Conservation (phyloP, 2,329 filamentous ascomycete genomes). For the Aureobasidium sp. region DNA sequence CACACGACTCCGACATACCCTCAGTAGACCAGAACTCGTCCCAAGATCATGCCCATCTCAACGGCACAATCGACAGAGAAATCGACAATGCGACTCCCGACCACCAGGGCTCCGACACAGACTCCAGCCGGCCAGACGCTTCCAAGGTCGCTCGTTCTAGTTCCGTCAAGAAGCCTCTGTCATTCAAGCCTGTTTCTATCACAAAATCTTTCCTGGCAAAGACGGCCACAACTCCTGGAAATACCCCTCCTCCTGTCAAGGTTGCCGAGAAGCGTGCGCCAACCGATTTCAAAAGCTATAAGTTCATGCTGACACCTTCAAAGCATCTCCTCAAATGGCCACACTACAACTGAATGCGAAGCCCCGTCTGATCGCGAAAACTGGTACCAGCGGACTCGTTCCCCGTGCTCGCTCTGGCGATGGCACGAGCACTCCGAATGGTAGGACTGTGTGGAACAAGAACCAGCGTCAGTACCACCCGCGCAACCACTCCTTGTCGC, state of each 20-base stretch:
- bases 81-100: constrained; percentile 11
- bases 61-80: background rate
- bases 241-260: constrained; percentile 37
- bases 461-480: constrained; percentile 60
- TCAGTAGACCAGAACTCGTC: constrained; percentile 12
- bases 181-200: constrained; percentile 78
- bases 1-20: background rate
- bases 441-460: constrained; percentile 78
- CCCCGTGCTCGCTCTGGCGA: constrained; percentile 20
- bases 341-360: constrained; percentile 45
- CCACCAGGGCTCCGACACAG: constrained; percentile 58
- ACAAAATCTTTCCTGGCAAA: constrained; percentile 82
- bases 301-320: constrained; percentile 8
- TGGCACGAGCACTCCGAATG: constrained; percentile 50
- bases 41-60: constrained; percentile 12
- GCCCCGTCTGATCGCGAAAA: constrained; percentile 69
- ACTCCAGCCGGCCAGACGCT: constrained; percentile 53
- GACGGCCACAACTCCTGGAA: constrained; percentile 40
- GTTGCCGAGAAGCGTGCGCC: constrained; percentile 45
- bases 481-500: constrained; percentile 22
- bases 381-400: constrained; percentile 50
- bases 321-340: constrained; percentile 41
- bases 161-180: constrained; percentile 61
- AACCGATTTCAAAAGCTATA: constrained; percentile 15
- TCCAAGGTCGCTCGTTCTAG: constrained; percentile 48